Conservation (phyloP, 2,329 filamentous ascomycete genomes). For the Aspergillus sp. region DNA sequence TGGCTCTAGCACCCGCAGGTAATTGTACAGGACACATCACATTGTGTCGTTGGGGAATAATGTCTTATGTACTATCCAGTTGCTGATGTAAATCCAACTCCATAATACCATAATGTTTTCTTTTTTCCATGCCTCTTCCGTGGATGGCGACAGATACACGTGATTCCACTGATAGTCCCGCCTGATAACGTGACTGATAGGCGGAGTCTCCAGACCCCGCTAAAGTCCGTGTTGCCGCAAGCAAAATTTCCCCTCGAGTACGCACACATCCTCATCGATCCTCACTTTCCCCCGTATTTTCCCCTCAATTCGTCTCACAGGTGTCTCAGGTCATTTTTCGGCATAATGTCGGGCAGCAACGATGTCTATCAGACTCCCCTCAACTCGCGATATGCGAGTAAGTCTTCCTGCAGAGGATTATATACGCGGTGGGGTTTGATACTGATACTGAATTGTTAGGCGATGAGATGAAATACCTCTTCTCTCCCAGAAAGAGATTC, state of each 20-base stretch:
- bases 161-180: slow-evolving; percentile 16
- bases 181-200: slow-evolving; percentile 35
- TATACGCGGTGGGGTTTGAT: slow-evolving; percentile 4
- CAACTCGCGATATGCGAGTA: slow-evolving; percentile 67
- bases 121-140: not conserved
- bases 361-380: slow-evolving; percentile 65
- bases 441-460: slow-evolving; percentile 20
- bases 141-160: slow-evolving; percentile 19
- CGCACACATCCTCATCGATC: slow-evolving; percentile 16
- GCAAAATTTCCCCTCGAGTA: slow-evolving; percentile 24
- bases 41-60: too few species aligned
- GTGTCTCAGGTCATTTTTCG: slow-evolving; percentile 14
- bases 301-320: slow-evolving; percentile 16
- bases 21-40: too few species aligned
- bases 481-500: slow-evolving; percentile 69
- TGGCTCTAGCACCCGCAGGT: too few species aligned
- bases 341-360: slow-evolving; percentile 37
- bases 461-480: slow-evolving; percentile 71
- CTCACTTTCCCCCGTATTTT: slow-evolving; percentile 5
- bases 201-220: slow-evolving; percentile 21
- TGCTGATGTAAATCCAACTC: too few species aligned
- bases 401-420: slow-evolving; percentile 10
- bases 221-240: slow-evolving; percentile 8
- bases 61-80: too few species aligned
- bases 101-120: too few species aligned